These are phyloP conservation scores for Vigna mungo DNA, from an alignment of 306 rosid genomes.

Conservation along the genomic window DNA sequence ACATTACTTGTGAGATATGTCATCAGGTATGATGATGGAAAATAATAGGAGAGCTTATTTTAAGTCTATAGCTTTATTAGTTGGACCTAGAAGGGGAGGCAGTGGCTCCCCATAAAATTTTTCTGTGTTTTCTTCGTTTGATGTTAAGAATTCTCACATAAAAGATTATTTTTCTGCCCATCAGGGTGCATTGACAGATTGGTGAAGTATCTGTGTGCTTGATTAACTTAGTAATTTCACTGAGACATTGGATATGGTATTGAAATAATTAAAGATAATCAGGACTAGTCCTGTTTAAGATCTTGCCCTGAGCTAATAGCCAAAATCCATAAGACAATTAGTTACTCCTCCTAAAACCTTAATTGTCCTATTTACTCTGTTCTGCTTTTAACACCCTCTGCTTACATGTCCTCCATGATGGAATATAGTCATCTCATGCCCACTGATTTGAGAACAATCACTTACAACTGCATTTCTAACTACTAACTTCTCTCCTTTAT, in stretches of 20 bases:
- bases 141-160: neutral
- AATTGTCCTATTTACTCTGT: neutral
- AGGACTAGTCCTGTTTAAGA: neutral
- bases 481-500: neutral
- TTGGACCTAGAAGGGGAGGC: too few relatives aligned
- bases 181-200: neutral
- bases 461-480: neutral
- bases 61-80: conserved; percentile 6
- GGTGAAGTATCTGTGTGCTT: neutral
- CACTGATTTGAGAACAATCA: neutral
- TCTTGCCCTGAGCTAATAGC: neutral
- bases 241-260: neutral
- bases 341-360: neutral
- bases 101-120: neutral
- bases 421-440: neutral
- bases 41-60: neutral
- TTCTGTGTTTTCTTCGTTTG: neutral
- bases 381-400: neutral
- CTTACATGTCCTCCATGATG: neutral
- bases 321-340: neutral
- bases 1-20: conserved; percentile 91
- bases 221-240: conserved; percentile 2
- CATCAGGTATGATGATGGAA: conserved; percentile 65
- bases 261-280: neutral
- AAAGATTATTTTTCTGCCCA: neutral